Percentiles rank a stretch among this genome's conserved stretches.
Evolutionary conservation across 768 basidiomycete genomes (phyloP).

Genomic region (Termitomyces sp.): DNA sequence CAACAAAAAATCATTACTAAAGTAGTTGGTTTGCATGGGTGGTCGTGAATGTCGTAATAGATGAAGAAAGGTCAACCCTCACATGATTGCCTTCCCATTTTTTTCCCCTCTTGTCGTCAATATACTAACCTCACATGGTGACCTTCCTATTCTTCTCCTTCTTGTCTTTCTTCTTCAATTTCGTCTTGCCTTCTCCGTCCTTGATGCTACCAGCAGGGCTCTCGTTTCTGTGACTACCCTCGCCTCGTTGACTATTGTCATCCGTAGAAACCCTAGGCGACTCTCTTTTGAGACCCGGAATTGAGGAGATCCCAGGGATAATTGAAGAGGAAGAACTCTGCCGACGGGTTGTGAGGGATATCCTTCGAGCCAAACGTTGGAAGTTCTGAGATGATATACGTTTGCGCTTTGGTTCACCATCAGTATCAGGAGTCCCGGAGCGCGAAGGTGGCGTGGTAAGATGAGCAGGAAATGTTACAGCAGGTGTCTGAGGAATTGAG

Average conservation of each 20-base stretch:
- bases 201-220: slow-evolving; percentile 52
- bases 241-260: slow-evolving; percentile 34
- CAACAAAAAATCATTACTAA: slow-evolving; percentile 14
- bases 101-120: slow-evolving; percentile 36
- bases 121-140: slow-evolving; percentile 16
- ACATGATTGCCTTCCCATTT: slow-evolving; percentile 35
- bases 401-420: slow-evolving; percentile 72
- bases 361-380: slow-evolving; percentile 69
- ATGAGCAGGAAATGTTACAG: slow-evolving; percentile 63
- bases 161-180: slow-evolving; percentile 45
- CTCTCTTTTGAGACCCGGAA: slow-evolving; percentile 50
- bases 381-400: slow-evolving; percentile 84
- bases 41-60: slow-evolving; percentile 20
- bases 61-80: slow-evolving; percentile 8
- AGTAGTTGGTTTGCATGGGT: slow-evolving; percentile 11
- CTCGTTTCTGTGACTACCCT: slow-evolving; percentile 38
- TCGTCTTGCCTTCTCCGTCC: slow-evolving; percentile 37
- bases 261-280: slow-evolving; percentile 42
- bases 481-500: slow-evolving; percentile 23
- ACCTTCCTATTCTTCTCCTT: slow-evolving; percentile 53
- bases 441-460: slow-evolving; percentile 59
- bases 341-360: slow-evolving; percentile 60
- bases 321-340: slow-evolving; percentile 50
- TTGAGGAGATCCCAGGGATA: slow-evolving; percentile 36
- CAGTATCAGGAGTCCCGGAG: slow-evolving; percentile 66